Evolutionary conservation across 176 grass and related monocot genomes (phyloP).

Genomic region (Phyllostachys edulis): DNA sequence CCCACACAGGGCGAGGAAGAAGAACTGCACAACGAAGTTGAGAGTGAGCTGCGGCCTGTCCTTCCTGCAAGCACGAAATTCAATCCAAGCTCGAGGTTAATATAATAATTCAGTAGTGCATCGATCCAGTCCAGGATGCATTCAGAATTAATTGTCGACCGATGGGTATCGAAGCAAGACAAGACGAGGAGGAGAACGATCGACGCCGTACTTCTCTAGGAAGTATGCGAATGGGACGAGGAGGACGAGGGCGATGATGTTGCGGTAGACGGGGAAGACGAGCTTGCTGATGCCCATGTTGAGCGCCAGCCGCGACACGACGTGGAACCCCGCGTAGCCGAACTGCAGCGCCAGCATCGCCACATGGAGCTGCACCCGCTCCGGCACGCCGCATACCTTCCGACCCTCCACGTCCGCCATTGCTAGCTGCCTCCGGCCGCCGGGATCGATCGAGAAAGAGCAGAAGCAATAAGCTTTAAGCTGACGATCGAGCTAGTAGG

Average conservation of each 20-base stretch:
- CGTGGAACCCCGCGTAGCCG: constrained; percentile 93
- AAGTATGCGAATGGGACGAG: constrained; percentile 95
- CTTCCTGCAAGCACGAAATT: constrained; percentile 50
- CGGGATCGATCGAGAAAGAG: not conserved
- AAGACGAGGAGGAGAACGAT: not conserved
- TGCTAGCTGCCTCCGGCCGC: not conserved
- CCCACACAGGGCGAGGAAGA: constrained; percentile 91
- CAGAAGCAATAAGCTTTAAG: not conserved
- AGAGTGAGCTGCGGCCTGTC: constrained; percentile 70
- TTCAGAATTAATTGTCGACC: not conserved
- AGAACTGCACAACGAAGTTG: constrained; percentile 76
- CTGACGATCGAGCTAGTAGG: not conserved
- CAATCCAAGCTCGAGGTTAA: not conserved
- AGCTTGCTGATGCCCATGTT: constrained; percentile 99
- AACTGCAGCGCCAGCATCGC: constrained; percentile 98
- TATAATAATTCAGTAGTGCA: not conserved
- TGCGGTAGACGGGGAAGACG: constrained; percentile 96
- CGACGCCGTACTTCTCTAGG: constrained; percentile 71
- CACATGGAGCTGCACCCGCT: constrained; percentile 91
- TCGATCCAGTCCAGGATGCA: not conserved
- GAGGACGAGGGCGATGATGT: constrained; percentile 92
- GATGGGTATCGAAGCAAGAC: not conserved
- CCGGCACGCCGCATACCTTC: constrained; percentile 74
- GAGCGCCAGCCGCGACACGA: constrained; percentile 84
- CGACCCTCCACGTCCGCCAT: constrained; percentile 76